phyloP scores from a whole-genome alignment of 352 stramenopile genomes.

The Globisporangium echinulatum region DNA sequence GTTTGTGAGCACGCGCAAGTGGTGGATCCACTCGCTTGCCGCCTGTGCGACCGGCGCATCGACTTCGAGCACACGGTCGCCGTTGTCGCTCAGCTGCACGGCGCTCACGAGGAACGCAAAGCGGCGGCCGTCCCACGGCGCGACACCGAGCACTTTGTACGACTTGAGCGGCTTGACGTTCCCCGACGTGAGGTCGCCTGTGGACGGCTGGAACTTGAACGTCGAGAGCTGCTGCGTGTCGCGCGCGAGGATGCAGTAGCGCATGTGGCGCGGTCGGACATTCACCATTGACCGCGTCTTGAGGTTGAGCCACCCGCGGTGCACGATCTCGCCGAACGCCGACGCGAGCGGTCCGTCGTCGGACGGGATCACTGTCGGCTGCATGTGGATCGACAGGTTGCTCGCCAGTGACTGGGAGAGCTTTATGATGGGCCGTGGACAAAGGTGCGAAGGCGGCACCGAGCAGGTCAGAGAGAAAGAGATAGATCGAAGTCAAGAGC shows the following conservation, averaged over 20 bases:
- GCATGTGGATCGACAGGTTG: conserved; percentile 27
- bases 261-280: conserved; percentile 73
- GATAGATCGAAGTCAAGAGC: background rate
- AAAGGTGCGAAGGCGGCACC: background rate
- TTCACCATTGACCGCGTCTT: conserved; percentile 86
- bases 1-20: conserved; percentile 48
- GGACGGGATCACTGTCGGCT: conserved; percentile 44
- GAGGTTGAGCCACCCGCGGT: conserved; percentile 80
- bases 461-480: background rate
- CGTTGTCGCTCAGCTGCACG: conserved; percentile 56
- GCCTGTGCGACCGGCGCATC: conserved; percentile 51
- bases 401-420: conserved; percentile 14
- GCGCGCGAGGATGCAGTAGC: conserved; percentile 75
- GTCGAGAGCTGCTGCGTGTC: conserved; percentile 63
- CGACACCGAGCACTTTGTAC: conserved; percentile 68
- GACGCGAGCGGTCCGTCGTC: conserved; percentile 46
- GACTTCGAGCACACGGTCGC: conserved; percentile 75
- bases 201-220: conserved; percentile 84
- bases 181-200: conserved; percentile 50
- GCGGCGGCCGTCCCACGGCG: conserved; percentile 59
- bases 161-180: conserved; percentile 51
- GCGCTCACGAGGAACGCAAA: conserved; percentile 76
- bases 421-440: conserved; percentile 8
- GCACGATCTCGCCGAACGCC: conserved; percentile 63
- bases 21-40: conserved; percentile 69